These are phyloP conservation scores for Adansonia gregorii DNA, from an alignment of 441 rosid genomes.

Conservation along the genomic window DNA sequence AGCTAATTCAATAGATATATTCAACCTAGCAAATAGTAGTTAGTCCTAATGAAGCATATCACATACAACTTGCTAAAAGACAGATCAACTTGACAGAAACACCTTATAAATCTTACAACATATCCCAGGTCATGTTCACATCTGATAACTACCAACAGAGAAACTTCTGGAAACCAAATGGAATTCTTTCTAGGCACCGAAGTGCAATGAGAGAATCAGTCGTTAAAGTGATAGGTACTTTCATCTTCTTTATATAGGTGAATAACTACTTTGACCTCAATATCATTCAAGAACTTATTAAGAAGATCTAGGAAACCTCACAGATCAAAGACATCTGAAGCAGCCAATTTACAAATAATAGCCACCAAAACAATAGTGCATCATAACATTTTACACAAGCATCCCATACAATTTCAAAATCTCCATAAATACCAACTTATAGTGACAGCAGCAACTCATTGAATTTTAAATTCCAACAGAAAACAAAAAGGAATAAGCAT, in stretches of 20 bases:
- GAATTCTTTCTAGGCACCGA: neutral
- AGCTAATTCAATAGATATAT: constrained; percentile 14
- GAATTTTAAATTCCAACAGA: neutral
- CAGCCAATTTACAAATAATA: neutral
- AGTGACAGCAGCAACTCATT: neutral
- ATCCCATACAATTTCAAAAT: neutral
- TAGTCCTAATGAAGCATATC: constrained; percentile 9
- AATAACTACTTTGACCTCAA: neutral
- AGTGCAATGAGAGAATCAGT: neutral
- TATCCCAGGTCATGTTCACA: neutral
- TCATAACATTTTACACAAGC: neutral
- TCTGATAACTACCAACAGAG: neutral
- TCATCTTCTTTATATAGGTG: neutral
- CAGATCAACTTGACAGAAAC: neutral
- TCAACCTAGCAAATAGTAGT: neutral
- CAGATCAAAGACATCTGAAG: neutral
- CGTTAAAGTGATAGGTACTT: neutral
- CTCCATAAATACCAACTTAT: neutral
- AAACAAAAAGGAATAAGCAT: neutral
- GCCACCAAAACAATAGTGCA: constrained; percentile 6
- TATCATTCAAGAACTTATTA: neutral
- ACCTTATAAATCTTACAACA: neutral
- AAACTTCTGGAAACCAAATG: neutral
- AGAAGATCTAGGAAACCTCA: neutral
- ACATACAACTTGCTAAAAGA: neutral